phyloP scores from a whole-genome alignment of 805 yeast genomes.

The Jamesozyma piceae region DNA sequence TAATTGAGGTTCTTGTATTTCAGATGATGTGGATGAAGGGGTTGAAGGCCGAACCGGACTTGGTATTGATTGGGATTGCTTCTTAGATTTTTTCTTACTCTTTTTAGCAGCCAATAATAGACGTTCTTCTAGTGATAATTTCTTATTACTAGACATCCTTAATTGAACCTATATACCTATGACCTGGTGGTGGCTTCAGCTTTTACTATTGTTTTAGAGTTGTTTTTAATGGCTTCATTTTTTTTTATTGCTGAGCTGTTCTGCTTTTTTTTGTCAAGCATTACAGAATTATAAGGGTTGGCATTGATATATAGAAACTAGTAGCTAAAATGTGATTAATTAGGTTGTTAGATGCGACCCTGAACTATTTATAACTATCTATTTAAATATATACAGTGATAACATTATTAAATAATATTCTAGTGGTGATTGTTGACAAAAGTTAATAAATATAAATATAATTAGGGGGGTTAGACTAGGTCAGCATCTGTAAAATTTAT shows the following conservation, averaged over 20 bases:
- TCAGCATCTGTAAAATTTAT: conserved; percentile 12
- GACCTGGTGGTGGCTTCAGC: background rate
- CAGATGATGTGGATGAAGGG: background rate
- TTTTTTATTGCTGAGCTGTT: no score
- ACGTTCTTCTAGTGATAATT: conserved; percentile 75
- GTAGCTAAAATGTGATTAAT: no score
- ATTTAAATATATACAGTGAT: no score
- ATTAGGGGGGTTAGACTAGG: background rate
- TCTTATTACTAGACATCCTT: conserved; percentile 30
- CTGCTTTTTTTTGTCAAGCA: background rate
- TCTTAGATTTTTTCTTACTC: conserved; percentile 26
- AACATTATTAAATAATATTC: no score
- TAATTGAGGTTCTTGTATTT: background rate
- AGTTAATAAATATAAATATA: no score
- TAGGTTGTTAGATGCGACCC: no score
- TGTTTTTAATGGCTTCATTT: no score
- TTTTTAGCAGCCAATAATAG: conserved; percentile 68
- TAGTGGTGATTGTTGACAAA: no score
- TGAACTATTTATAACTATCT: no score
- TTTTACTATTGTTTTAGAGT: background rate
- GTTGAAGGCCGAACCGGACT: background rate
- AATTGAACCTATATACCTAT: background rate
- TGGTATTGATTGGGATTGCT: conserved; percentile 2
- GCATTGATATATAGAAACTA: no score
- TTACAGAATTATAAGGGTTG: no score